These are phyloP conservation scores for Fusarium sp. DNA, from an alignment of 2,329 filamentous ascomycete species.

Conservation along the genomic window DNA sequence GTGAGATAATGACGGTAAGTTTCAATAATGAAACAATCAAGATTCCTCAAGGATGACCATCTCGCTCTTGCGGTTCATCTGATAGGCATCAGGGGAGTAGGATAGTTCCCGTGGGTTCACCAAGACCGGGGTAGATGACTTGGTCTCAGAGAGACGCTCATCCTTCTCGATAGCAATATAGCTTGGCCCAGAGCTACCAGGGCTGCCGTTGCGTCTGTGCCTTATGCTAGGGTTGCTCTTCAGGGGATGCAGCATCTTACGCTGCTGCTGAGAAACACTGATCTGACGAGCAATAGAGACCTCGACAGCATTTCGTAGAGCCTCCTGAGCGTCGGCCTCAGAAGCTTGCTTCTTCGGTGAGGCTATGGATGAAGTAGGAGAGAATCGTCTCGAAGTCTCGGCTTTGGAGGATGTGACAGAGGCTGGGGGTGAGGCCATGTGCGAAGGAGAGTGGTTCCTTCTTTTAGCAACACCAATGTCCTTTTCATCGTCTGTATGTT, in stretches of 20 bases:
- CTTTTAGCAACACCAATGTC: slow-evolving; percentile 45
- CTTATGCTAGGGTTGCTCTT: slow-evolving; percentile 51
- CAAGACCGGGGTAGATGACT: slow-evolving; percentile 60
- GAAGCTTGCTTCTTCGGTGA: slow-evolving; percentile 43
- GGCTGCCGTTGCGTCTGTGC: slow-evolving; percentile 33
- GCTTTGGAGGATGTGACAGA: slow-evolving; percentile 46
- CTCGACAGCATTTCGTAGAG: slow-evolving; percentile 68
- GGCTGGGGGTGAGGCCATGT: slow-evolving; percentile 58
- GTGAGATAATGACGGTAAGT: not conserved
- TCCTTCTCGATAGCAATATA: slow-evolving; percentile 43
- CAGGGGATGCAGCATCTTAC: slow-evolving; percentile 68
- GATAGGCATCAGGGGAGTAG: slow-evolving; percentile 51
- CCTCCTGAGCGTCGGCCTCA: slow-evolving; percentile 43
- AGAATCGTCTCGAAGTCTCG: slow-evolving; percentile 21
- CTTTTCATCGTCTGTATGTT: slow-evolving; percentile 43
- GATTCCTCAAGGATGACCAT: slow-evolving; percentile 61
- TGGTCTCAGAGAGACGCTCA: slow-evolving; percentile 52
- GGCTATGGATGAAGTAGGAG: slow-evolving; percentile 29
- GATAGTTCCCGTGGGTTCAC: slow-evolving; percentile 52
- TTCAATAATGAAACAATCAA: not conserved
- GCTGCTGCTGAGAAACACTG: slow-evolving; percentile 71
- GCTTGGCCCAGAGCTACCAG: slow-evolving; percentile 13
- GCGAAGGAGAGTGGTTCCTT: slow-evolving; percentile 53
- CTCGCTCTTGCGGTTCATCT: slow-evolving; percentile 64
- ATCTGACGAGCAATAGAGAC: slow-evolving; percentile 77